A percentile compares a stretch with the other conserved stretches of the same genome.
Conservation (phyloP, 23 red algal genomes). For the Pyropia haitanensis region DNA sequence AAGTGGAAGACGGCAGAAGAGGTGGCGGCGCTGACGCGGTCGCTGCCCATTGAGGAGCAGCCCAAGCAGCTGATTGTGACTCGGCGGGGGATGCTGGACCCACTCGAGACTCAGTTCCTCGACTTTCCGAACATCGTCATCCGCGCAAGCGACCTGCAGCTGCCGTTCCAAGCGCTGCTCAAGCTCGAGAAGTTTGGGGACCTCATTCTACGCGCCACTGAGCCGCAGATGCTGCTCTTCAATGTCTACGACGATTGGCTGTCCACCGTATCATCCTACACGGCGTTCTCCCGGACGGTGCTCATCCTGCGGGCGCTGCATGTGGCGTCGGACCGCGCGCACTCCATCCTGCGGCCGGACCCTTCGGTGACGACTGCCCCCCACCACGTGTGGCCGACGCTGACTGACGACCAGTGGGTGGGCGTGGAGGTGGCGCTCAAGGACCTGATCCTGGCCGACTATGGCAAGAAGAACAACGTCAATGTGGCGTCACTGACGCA, state of each 20-base stretch:
- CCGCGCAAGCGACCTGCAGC: constrained; percentile 62
- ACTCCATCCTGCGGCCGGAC: constrained; percentile 74
- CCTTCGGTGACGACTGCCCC: constrained; percentile 46
- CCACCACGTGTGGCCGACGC: constrained; percentile 83
- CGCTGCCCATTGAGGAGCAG: constrained; percentile 84
- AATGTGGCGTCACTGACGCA: constrained; percentile 89
- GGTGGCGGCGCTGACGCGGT: constrained; percentile 79
- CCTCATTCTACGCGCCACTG: constrained; percentile 63
- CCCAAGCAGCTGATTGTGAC: constrained; percentile 86
- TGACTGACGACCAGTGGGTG: constrained; percentile 73
- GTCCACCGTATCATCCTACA: constrained; percentile 65
- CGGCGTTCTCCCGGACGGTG: constrained; percentile 78
- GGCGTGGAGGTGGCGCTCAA: constrained; percentile 76
- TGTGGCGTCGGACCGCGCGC: constrained; percentile 60
- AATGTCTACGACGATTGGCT: constrained; percentile 95
- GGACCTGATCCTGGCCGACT: constrained; percentile 82
- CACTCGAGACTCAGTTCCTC: constrained; percentile 72
- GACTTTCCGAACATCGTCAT: constrained; percentile 88
- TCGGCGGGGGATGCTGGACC: constrained; percentile 80
- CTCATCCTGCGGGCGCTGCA: constrained; percentile 84
- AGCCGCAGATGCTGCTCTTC: constrained; percentile 81
- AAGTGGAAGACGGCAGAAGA: constrained; percentile 99
- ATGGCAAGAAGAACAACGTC: constrained; percentile 97
- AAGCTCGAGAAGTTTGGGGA: constrained; percentile 81
- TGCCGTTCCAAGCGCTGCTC: constrained; percentile 85